phyloP scores from a whole-genome alignment of 768 basidiomycete species.

The Boletus vermiculosoides region DNA sequence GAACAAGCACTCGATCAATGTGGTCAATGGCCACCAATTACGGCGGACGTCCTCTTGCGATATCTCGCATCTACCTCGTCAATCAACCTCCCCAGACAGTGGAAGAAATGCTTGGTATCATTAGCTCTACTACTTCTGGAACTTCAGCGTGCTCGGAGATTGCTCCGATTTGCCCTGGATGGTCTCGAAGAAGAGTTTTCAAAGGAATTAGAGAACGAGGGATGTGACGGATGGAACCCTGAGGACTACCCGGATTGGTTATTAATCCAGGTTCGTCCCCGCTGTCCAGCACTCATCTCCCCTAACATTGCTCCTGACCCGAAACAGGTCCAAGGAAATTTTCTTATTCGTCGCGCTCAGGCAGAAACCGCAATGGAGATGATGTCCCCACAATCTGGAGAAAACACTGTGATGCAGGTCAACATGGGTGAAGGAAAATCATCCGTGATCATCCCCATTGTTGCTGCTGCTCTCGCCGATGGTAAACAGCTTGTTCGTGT shows the following conservation, averaged over 20 bases:
- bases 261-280: constrained; percentile 37
- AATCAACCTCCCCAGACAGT: constrained; percentile 13
- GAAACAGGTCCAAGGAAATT: constrained; percentile 38
- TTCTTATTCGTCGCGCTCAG: constrained; percentile 32
- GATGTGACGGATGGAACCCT: constrained; percentile 14
- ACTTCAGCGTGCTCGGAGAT: neutral
- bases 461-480: constrained; percentile 40
- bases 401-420: constrained; percentile 44
- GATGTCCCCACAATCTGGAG: constrained; percentile 36
- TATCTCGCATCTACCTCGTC: neutral
- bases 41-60: neutral
- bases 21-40: constrained; percentile 34
- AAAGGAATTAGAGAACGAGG: constrained; percentile 22
- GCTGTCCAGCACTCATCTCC: fast-evolving
- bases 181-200: constrained; percentile 29
- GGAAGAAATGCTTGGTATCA: constrained; percentile 29
- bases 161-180: constrained; percentile 18
- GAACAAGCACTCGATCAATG: constrained; percentile 7
- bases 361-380: constrained; percentile 39
- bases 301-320: too few relatives aligned
- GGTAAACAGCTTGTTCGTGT: constrained; percentile 43
- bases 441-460: constrained; percentile 44
- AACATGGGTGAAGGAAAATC: constrained; percentile 59
- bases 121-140: constrained; percentile 30
- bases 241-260: constrained; percentile 39